Conservation (phyloP, 805 yeast genomes). For the Kuraishia piskuri region DNA sequence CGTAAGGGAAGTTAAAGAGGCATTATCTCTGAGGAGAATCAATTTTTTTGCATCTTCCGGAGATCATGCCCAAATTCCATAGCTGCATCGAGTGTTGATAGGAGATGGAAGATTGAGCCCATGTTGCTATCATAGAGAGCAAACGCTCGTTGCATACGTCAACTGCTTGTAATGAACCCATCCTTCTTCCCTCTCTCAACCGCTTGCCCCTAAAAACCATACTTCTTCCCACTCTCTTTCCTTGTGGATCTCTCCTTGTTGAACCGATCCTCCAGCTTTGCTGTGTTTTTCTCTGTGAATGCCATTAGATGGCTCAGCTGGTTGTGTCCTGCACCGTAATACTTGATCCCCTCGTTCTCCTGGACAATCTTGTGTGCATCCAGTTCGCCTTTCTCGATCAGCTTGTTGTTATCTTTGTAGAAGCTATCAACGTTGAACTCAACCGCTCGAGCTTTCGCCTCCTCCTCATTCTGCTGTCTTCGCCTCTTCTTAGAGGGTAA, state of each 20-base stretch:
- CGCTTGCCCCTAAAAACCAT: constrained; percentile 9
- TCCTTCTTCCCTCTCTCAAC: too few species aligned
- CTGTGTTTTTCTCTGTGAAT: constrained; percentile 20
- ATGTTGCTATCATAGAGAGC: too few species aligned
- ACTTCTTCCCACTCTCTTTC: constrained; percentile 9
- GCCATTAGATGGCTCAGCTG: constrained; percentile 21
- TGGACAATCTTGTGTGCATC: constrained; percentile 13
- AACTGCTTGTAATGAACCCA: too few species aligned
- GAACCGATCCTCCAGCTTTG: constrained; percentile 14
- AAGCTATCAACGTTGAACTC: constrained; percentile 30
- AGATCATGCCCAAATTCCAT: too few species aligned
- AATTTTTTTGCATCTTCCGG: too few species aligned
- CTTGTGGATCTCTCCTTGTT: constrained; percentile 10
- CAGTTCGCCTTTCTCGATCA: constrained; percentile 23
- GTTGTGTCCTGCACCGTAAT: constrained; percentile 21
- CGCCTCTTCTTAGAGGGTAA: background rate
- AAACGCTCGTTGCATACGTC: too few species aligned
- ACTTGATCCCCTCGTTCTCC: constrained; percentile 14
- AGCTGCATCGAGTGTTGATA: too few species aligned
- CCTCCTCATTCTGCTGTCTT: constrained; percentile 3
- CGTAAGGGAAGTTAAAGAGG: too few species aligned
- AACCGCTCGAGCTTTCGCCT: background rate
- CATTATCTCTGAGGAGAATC: too few species aligned
- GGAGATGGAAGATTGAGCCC: too few species aligned
- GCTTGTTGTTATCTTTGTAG: constrained; percentile 23